These are phyloP conservation scores for Blastocystis sp. DNA, from an alignment of 352 stramenopile species.

Conservation along the genomic window DNA sequence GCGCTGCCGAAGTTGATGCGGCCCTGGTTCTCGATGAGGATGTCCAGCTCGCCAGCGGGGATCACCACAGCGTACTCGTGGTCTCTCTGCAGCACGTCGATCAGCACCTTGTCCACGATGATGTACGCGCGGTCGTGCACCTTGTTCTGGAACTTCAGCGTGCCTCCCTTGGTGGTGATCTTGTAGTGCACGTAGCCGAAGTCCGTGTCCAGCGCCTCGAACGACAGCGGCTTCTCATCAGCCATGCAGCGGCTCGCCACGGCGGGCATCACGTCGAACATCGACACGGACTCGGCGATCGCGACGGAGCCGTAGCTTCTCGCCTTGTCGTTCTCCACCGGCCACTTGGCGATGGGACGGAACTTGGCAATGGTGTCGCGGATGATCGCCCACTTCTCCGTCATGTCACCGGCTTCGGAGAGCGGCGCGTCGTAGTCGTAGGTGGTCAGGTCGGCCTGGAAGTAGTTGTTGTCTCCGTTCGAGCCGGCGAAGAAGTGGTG, in stretches of 20 bases:
- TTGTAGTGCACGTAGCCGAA: constrained; percentile 76
- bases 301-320: constrained; percentile 16
- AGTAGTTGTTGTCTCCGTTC: constrained; percentile 74
- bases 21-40: constrained; percentile 77
- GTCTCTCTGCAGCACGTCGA: constrained; percentile 45
- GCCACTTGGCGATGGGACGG: constrained; percentile 7
- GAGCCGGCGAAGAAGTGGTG: constrained; percentile 77
- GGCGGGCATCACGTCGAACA: constrained; percentile 45
- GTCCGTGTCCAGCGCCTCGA: constrained; percentile 74
- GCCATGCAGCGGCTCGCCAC: constrained; percentile 52
- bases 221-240: constrained; percentile 36
- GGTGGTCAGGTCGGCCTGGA: constrained; percentile 75
- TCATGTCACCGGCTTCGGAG: constrained; percentile 72
- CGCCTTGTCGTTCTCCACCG: constrained; percentile 53
- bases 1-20: constrained; percentile 76
- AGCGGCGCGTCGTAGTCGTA: constrained; percentile 78
- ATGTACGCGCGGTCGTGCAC: constrained; percentile 75
- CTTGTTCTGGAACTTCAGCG: constrained; percentile 42
- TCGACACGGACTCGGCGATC: background rate
- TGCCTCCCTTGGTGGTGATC: constrained; percentile 39
- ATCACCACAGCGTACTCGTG: constrained; percentile 44
- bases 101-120: constrained; percentile 71
- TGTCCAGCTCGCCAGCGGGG: constrained; percentile 62
- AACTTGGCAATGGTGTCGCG: constrained; percentile 71
- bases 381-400: constrained; percentile 73